Percentiles rank a stretch among this genome's conserved stretches.
These are phyloP conservation scores for Penicillium arizonense DNA, from an alignment of 495 filamentous ascomycete species.

Conservation along the genomic window DNA sequence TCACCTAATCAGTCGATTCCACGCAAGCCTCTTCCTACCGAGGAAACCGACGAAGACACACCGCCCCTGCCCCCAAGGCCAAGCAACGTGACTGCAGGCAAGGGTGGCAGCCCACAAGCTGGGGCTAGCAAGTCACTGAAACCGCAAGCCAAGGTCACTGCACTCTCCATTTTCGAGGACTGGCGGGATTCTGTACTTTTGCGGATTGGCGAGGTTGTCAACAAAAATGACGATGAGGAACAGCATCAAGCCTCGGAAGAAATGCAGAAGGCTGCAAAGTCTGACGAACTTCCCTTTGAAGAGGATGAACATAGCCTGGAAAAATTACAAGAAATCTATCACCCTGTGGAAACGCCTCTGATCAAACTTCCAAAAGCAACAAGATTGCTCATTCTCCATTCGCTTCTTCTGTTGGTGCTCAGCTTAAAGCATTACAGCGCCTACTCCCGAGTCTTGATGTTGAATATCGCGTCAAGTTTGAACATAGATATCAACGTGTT, in stretches of 20 bases:
- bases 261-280: constrained; percentile 7
- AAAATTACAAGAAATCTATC: constrained; percentile 42
- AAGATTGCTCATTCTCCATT: constrained; percentile 51
- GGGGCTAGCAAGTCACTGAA: not conserved
- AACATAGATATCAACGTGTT: constrained; percentile 62
- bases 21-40: not conserved
- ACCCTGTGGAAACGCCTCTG: constrained; percentile 46
- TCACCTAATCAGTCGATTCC: constrained; percentile 1
- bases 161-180: constrained; percentile 58
- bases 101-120: constrained; percentile 6
- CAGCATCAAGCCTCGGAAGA: constrained; percentile 13
- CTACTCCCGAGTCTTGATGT: constrained; percentile 71
- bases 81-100: constrained; percentile 1
- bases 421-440: constrained; percentile 80
- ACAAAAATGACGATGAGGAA: constrained; percentile 48
- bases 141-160: constrained; percentile 31
- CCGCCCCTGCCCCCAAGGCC: constrained; percentile 15
- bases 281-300: constrained; percentile 23
- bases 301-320: constrained; percentile 27
- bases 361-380: constrained; percentile 37
- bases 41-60: constrained; percentile 10
- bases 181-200: constrained; percentile 62
- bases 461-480: constrained; percentile 67
- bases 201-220: constrained; percentile 64
- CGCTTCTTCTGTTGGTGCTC: constrained; percentile 70